These are phyloP conservation scores for Mycena kentingensis DNA, from an alignment of 768 basidiomycete genomes.

Conservation along the genomic window DNA sequence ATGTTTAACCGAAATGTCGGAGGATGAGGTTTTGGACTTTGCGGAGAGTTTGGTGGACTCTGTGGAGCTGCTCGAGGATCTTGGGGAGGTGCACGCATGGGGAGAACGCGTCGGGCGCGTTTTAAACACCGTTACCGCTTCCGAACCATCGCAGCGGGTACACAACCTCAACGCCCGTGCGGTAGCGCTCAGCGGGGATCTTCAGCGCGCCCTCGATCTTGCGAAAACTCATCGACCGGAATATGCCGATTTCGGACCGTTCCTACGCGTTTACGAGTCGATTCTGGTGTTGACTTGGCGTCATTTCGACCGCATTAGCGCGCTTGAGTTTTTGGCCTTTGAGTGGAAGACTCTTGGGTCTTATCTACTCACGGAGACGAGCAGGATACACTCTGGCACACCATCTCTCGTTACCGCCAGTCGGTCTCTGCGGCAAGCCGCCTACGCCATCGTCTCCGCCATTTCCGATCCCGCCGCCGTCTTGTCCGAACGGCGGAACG, in stretches of 20 bases:
- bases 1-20: conserved; percentile 27
- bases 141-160: neutral
- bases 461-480: conserved; percentile 37
- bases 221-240: conserved; percentile 28
- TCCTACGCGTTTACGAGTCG: conserved; percentile 37
- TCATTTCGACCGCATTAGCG: conserved; percentile 33
- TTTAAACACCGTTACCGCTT: neutral
- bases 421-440: conserved; percentile 31
- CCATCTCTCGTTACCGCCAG: neutral
- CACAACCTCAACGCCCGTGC: conserved; percentile 9
- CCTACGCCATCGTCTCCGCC: conserved; percentile 30
- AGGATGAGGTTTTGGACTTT: conserved; percentile 20
- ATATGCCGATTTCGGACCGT: conserved; percentile 23
- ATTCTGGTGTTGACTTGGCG: conserved; percentile 39
- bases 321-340: conserved; percentile 30
- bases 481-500: conserved; percentile 21
- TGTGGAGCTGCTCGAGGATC: conserved; percentile 22
- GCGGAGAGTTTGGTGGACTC: conserved; percentile 22
- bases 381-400: conserved; percentile 10
- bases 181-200: conserved; percentile 23
- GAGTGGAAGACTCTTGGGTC: conserved; percentile 22
- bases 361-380: conserved; percentile 23
- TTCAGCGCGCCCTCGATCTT: conserved; percentile 35
- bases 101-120: conserved; percentile 5
- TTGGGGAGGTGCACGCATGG: conserved; percentile 15